Base-by-base conservation (phyloP, 768 basidiomycete genomes). In the Basidioascus undulatus region DNA sequence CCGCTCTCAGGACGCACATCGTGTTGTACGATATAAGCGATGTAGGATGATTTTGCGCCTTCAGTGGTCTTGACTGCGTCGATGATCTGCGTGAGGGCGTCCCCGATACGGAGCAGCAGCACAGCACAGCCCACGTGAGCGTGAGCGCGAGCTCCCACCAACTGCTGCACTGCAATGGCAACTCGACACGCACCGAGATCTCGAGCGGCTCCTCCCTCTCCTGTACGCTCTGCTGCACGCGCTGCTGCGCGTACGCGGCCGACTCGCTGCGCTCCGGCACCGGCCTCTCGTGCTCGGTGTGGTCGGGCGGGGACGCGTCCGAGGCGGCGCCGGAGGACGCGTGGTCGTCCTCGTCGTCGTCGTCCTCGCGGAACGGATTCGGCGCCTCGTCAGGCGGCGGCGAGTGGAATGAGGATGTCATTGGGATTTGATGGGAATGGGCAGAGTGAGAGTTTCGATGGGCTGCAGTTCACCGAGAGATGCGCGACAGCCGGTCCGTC, bases 1-100 rank as follows among this genome's bases (percentile, higher is more conserved):
- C n/a, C n/a, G n/a, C n/a, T n/a, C n/a, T n/a, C n/a, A n/a, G n/a
- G n/a, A n/a, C n/a, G n/a, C n/a, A n/a, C n/a, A n/a, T n/a, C n/a
- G n/a, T n/a, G n/a, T n/a, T n/a, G n/a, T n/a, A 96, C 87, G 46
- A 89, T 71, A 64, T 98, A 96, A 44, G 76, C 71, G 56, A 96
- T 98, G 57, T 96, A 96, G 6, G 79, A 74, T 18, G 83, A 77
- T 37, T 65, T 71, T n/a, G 84, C 69, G 51, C 81, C 79, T 41
- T 80, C 66, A 11, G 76, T 71, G 20, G 87, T 96, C 71, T 98
- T 98, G 60, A 79, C 73, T 12, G 92, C 89, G 53, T 96, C 89
- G 26, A 74, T 70, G 48, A 98, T 94, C 86, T 92, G 56, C 43
- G 28, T 15, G 16, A 36, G 33, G 39, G 13, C 16, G 39, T n/a